phyloP scores from a whole-genome alignment of 768 basidiomycete species.

The Leccinum disarticulatum region DNA sequence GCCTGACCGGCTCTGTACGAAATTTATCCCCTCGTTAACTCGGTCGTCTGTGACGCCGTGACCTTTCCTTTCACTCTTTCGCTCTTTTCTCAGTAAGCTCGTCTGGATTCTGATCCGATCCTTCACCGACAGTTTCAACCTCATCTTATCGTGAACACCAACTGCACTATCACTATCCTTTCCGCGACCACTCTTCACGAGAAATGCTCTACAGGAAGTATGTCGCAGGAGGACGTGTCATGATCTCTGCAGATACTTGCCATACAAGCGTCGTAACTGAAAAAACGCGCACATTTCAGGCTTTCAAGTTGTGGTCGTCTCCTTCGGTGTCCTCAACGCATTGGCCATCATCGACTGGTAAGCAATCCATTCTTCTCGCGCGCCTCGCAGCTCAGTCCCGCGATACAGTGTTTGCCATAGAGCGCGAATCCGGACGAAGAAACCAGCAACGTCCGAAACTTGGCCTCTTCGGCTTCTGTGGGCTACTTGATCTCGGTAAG shows the following conservation, averaged over 20 bases:
- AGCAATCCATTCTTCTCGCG: background rate
- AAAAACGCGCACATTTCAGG: conserved; percentile 12
- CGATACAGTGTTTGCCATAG: conserved; percentile 16
- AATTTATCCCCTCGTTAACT: conserved; percentile 13
- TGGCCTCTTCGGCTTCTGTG: conserved; percentile 23
- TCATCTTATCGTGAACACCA: conserved; percentile 6
- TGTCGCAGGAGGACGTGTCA: conserved; percentile 19
- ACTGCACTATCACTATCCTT: conserved; percentile 9
- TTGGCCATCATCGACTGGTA: conserved; percentile 20
- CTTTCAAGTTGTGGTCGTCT: conserved; percentile 22
- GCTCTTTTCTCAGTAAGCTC: conserved; percentile 23
- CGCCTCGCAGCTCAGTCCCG: background rate
- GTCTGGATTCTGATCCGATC: background rate
- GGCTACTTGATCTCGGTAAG: conserved; percentile 20
- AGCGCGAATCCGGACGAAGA: conserved; percentile 13
- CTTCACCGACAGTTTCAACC: conserved; percentile 2
- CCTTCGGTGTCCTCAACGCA: conserved; percentile 11
- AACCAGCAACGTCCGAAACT: conserved; percentile 22
- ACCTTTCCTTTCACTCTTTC: conserved; percentile 14
- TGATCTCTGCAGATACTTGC: background rate
- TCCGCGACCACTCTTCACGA: conserved; percentile 13
- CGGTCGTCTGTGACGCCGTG: conserved; percentile 7
- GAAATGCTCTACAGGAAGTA: conserved; percentile 4
- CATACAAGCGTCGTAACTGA: background rate
- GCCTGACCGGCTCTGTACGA: background rate